phyloP scores from a whole-genome alignment of 2,329 filamentous ascomycete species.

The Coleophoma eucalyptorum region DNA sequence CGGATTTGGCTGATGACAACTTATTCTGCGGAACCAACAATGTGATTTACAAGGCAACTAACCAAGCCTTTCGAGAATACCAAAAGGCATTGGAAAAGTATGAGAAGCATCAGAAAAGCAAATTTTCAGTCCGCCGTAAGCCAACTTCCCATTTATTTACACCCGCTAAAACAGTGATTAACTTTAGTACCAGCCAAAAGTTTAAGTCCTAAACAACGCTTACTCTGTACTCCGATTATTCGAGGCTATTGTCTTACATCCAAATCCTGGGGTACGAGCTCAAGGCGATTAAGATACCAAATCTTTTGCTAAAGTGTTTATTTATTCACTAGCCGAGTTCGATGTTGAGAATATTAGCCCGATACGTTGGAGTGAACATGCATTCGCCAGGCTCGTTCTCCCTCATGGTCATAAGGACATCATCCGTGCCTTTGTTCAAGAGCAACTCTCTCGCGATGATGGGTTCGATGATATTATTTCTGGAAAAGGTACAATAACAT shows the following conservation, averaged over 20 bases:
- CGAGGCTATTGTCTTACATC: conserved; percentile 27
- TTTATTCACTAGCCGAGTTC: conserved; percentile 15
- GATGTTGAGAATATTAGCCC: conserved; percentile 7
- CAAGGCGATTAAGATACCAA: not conserved
- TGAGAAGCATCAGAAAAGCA: not conserved
- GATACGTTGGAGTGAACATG: conserved; percentile 34
- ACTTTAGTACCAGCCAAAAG: not conserved
- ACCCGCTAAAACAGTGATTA: not conserved
- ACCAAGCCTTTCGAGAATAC: conserved; percentile 7
- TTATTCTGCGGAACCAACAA: conserved; percentile 2
- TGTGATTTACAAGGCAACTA: conserved; percentile 11
- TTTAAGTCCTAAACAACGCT: conserved; percentile 6
- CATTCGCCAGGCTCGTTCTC: conserved; percentile 42
- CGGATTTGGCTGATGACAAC: not conserved
- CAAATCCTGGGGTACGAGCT: conserved; percentile 27
- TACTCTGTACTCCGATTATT: conserved; percentile 24
- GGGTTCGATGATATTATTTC: conserved; percentile 6
- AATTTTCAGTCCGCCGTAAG: not conserved
- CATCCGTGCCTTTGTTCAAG: conserved; percentile 41
- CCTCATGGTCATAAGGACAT: conserved; percentile 43
- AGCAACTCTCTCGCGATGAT: conserved; percentile 26
- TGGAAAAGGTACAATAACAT: conserved; percentile 32
- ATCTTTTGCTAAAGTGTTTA: conserved; percentile 1
- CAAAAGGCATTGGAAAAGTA: conserved; percentile 6
- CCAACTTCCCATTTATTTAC: conserved; percentile 3